A percentile compares a stretch with the other conserved stretches of the same genome.
Conservation (phyloP, 129 eudicot genomes). For the carrot (Daucus carota) region DNA sequence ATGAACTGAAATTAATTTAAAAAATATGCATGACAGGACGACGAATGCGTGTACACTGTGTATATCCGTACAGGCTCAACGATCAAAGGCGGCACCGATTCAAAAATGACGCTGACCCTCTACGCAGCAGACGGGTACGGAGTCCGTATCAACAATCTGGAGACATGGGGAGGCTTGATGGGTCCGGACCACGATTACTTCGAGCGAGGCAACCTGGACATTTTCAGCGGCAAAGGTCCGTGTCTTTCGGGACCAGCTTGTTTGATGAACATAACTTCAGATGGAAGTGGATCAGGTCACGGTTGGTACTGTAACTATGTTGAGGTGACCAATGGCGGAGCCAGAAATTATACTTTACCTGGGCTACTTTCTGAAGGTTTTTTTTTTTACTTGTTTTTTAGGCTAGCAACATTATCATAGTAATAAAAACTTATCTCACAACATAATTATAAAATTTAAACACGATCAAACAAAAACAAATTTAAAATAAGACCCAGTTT, state of each 20-base stretch:
- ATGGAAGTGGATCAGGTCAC: slow-evolving; percentile 1
- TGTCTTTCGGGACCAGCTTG: background rate
- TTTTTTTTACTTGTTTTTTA: too few species aligned
- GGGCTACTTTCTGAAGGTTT: too few species aligned
- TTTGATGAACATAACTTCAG: slow-evolving; percentile 5
- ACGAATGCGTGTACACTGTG: background rate
- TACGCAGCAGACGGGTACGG: background rate
- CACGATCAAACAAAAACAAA: too few species aligned
- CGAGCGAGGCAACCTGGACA: background rate
- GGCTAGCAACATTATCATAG: too few species aligned
- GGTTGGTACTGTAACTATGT: slow-evolving; percentile 2
- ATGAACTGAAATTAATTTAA: background rate
- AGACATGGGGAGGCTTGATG: background rate
- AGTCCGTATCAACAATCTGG: background rate
- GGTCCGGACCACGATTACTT: background rate
- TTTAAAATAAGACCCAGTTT: too few species aligned
- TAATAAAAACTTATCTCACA: too few species aligned
- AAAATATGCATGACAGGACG: background rate
- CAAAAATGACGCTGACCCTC: background rate
- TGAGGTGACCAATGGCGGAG: too few species aligned
- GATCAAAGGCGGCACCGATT: background rate
- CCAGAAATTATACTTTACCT: too few species aligned
- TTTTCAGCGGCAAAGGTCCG: background rate
- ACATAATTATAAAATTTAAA: too few species aligned
- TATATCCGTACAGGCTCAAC: background rate